phyloP scores from a whole-genome alignment of 2,329 filamentous ascomycete genomes.

The Tolypocladium cylindrosporum region DNA sequence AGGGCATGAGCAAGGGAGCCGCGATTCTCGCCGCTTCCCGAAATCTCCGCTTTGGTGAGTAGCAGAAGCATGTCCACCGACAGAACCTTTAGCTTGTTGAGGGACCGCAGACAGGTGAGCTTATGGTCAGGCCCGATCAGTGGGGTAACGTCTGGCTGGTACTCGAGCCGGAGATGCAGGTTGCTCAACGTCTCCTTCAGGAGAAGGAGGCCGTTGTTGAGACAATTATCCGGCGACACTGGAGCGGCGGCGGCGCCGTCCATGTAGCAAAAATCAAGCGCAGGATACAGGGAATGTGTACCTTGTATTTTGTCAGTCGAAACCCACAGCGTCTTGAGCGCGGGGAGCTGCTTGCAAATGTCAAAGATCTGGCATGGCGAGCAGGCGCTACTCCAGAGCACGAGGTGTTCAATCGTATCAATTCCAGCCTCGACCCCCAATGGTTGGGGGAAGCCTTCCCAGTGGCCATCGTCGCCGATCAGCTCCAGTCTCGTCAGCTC shows the following conservation, averaged over 20 bases:
- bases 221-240: neutral
- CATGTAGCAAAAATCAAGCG: neutral
- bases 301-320: neutral
- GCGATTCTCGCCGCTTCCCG: neutral
- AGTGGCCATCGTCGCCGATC: neutral
- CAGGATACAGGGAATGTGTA: neutral
- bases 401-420: neutral
- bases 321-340: neutral
- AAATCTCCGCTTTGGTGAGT: neutral
- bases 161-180: neutral
- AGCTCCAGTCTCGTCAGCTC: neutral
- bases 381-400: neutral
- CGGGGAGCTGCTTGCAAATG: neutral
- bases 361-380: neutral
- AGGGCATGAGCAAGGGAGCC: no score
- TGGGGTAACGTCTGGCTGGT: neutral
- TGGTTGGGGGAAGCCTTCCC: neutral
- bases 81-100: neutral
- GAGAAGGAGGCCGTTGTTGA: neutral
- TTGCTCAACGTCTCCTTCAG: neutral
- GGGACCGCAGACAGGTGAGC: neutral
- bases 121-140: neutral
- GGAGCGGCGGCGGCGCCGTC: neutral
- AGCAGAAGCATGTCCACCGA: neutral
- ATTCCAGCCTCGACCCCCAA: neutral